Conservation (phyloP, 306 rosid genomes). For the Mimosa pudica region DNA sequence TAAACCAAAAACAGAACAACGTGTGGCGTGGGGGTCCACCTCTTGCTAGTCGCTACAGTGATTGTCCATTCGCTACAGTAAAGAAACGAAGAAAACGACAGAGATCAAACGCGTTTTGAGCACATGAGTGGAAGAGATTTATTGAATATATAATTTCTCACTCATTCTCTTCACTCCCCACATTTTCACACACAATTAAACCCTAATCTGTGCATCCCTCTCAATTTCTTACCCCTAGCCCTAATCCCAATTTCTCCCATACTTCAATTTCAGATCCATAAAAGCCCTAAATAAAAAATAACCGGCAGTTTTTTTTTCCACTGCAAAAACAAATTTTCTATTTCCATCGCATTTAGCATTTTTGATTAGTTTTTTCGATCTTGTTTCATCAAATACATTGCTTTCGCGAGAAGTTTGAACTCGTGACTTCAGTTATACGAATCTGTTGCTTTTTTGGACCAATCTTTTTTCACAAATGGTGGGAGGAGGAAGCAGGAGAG, state of each 20-base stretch:
- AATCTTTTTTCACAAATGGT: conserved; percentile 48
- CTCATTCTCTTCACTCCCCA: conserved; percentile 2
- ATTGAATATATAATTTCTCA: too few relatives aligned
- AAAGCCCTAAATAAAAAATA: not conserved
- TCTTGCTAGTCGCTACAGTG: too few relatives aligned
- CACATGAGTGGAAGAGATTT: too few relatives aligned
- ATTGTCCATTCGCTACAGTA: too few relatives aligned
- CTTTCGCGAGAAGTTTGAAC: conserved; percentile 1
- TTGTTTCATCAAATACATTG: not conserved
- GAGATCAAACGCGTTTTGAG: too few relatives aligned
- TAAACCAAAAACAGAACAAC: too few relatives aligned
- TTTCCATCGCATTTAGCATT: conserved; percentile 9
- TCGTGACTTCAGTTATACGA: not conserved
- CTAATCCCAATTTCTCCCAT: not conserved
- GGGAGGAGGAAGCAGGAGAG: conserved; percentile 91
- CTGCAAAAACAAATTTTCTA: not conserved
- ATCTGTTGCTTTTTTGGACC: not conserved
- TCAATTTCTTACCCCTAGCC: conserved; percentile 5
- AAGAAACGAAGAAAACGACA: too few relatives aligned
- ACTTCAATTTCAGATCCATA: conserved; percentile 41
- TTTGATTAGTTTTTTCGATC: conserved; percentile 8
- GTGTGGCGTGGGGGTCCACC: too few relatives aligned
- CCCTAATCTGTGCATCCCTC: conserved; percentile 1
- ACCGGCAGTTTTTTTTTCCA: not conserved
- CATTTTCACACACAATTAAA: not conserved